Evolutionary conservation across 805 yeast species (phyloP).

Genomic region (Blastobotrys peoriensis): DNA sequence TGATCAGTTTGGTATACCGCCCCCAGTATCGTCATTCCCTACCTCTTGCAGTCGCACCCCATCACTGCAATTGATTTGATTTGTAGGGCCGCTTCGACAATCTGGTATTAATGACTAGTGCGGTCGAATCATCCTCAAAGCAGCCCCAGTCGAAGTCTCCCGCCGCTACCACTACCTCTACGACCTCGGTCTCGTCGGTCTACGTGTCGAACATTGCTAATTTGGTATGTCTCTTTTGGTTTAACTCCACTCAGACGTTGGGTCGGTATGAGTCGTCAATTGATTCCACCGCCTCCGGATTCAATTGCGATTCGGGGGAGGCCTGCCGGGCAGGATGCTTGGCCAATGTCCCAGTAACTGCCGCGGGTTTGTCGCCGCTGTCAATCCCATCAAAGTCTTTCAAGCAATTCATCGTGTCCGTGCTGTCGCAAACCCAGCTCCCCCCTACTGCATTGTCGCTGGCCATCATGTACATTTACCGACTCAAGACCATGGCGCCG

Average conservation of each 20-base stretch:
- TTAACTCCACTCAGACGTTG: constrained; percentile 13
- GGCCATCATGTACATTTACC: constrained; percentile 29
- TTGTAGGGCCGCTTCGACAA: too few species aligned
- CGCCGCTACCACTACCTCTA: too few species aligned
- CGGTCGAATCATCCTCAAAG: too few species aligned
- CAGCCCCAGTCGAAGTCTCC: too few species aligned
- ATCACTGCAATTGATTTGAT: too few species aligned
- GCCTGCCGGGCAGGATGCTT: not conserved
- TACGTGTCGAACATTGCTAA: constrained; percentile 24
- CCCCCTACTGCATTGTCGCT: constrained; percentile 28
- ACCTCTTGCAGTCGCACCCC: too few species aligned
- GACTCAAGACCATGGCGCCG: constrained; percentile 23
- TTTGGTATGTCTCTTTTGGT: constrained; percentile 29
- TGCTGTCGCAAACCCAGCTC: constrained; percentile 28
- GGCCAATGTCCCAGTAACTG: constrained; percentile 7
- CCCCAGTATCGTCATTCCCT: too few species aligned
- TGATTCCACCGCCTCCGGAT: not conserved
- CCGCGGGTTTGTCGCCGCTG: constrained; percentile 5
- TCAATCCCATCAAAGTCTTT: constrained; percentile 16
- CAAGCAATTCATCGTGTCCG: constrained; percentile 22
- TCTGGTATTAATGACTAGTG: too few species aligned
- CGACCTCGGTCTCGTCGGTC: constrained; percentile 1
- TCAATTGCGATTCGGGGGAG: too few species aligned
- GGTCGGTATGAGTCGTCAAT: not conserved
- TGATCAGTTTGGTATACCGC: too few species aligned